A percentile compares a stretch with the other conserved stretches of the same genome.
Conservation (phyloP, 2,329 filamentous ascomycete genomes). For the Anisogramma anomala region DNA sequence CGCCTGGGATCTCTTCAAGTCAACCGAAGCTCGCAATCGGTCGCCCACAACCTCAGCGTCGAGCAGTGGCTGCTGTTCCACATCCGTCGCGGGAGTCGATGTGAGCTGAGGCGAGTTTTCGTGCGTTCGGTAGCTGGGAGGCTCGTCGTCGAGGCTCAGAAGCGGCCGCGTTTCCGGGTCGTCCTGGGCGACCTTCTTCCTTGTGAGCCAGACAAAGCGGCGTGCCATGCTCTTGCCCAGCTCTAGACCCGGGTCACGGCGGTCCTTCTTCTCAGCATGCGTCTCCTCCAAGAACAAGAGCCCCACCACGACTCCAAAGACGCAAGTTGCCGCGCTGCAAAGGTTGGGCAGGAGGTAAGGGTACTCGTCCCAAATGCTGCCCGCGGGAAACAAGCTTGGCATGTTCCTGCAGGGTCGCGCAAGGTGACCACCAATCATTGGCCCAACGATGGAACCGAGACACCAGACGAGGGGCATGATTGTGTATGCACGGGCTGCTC, state of each 20-base stretch:
- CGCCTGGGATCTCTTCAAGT: conserved; percentile 26
- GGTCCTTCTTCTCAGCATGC: conserved; percentile 67
- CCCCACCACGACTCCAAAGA: conserved; percentile 65
- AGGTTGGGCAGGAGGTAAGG: conserved; percentile 88
- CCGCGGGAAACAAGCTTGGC: conserved; percentile 58
- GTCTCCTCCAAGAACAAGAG: conserved; percentile 90
- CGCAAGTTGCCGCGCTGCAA: conserved; percentile 71
- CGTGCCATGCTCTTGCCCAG: conserved; percentile 59
- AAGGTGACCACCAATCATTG: conserved; percentile 79
- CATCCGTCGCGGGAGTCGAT: conserved; percentile 22
- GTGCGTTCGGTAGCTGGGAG: conserved; percentile 57
- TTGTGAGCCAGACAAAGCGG: conserved; percentile 26
- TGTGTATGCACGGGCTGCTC: conserved; percentile 73
- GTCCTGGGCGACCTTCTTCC: conserved; percentile 26
- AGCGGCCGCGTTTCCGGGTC: conserved; percentile 51
- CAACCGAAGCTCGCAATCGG: conserved; percentile 2
- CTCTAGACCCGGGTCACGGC: conserved; percentile 65
- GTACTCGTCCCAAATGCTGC: conserved; percentile 71
- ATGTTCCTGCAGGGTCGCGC: conserved; percentile 79
- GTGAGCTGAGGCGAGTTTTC: conserved; percentile 42
- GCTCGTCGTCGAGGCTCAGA: conserved; percentile 47
- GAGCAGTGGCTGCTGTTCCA: conserved; percentile 12
- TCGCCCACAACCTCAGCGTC: conserved; percentile 9
- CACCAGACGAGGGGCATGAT: conserved; percentile 99
- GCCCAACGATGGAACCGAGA: conserved; percentile 86